Evolutionary conservation across 352 stramenopile species (phyloP).

Genomic region (Globisporangium lucens): DNA sequence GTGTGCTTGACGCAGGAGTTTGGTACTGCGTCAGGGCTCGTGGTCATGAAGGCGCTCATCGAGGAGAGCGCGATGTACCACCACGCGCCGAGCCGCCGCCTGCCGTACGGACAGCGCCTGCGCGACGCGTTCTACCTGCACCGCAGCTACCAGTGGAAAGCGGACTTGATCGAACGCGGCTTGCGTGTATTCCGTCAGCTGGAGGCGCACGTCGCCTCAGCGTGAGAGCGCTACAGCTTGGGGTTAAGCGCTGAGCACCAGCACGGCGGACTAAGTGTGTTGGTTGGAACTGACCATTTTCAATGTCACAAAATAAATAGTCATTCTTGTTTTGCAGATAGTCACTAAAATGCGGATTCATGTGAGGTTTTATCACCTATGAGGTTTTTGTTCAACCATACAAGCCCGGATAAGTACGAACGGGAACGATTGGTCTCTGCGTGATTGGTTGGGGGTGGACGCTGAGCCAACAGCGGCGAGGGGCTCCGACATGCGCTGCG

Average conservation of each 20-base stretch:
- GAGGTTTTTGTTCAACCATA: background rate
- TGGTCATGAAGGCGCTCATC: background rate
- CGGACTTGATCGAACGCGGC: background rate
- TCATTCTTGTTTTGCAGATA: too few species aligned
- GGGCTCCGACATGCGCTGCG: background rate
- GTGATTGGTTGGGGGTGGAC: background rate
- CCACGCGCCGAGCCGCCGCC: background rate
- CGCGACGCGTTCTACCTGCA: background rate
- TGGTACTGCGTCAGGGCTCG: background rate
- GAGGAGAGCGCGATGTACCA: background rate
- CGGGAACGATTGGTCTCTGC: background rate
- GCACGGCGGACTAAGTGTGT: too few species aligned
- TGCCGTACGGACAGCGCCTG: background rate
- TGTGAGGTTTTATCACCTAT: background rate
- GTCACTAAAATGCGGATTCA: background rate
- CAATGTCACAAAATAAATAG: too few species aligned
- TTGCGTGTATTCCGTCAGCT: background rate
- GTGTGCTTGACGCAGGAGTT: background rate
- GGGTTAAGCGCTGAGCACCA: background rate
- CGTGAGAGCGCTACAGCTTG: background rate
- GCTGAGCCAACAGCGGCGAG: background rate
- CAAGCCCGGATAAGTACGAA: background rate
- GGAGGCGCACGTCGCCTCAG: background rate
- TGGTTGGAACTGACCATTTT: too few species aligned
- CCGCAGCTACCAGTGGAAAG: background rate